phyloP scores from a whole-genome alignment of 2,329 filamentous ascomycete species.

The Ophiocordyceps polyrhachis-furcata region DNA sequence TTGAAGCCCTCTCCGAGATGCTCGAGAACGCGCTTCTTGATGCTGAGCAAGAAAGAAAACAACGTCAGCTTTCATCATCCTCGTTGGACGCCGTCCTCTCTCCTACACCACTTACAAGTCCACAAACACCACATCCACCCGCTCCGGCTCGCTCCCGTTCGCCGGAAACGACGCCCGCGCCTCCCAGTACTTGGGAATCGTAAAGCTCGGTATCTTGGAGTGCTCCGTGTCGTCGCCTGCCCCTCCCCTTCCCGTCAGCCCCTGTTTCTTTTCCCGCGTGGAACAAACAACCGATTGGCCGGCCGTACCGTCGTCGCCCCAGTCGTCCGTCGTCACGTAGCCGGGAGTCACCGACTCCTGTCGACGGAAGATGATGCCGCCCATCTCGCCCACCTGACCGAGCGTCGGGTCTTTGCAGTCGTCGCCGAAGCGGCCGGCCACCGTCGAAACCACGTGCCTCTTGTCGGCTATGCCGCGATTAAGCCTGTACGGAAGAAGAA shows the following conservation, averaged over 20 bases:
- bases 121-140: conserved; percentile 33
- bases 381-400: conserved; percentile 7
- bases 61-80: background rate
- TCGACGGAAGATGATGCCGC: conserved; percentile 23
- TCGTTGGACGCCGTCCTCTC: too few species aligned
- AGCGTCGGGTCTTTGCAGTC: conserved; percentile 28
- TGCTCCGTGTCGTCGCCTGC: conserved; percentile 35
- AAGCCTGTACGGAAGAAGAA: too few species aligned
- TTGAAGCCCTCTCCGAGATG: conserved; percentile 18
- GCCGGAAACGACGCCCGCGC: conserved; percentile 27
- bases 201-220: conserved; percentile 24
- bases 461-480: conserved; percentile 21
- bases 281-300: too few species aligned
- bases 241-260: background rate
- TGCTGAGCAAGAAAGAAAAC: conserved; percentile 10
- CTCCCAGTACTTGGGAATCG: conserved; percentile 30
- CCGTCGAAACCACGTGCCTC: conserved; percentile 16
- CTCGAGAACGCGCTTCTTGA: conserved; percentile 17
- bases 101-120: conserved; percentile 31
- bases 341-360: conserved; percentile 28
- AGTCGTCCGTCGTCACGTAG: conserved; percentile 37
- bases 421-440: conserved; percentile 18
- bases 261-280: too few species aligned
- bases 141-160: conserved; percentile 20
- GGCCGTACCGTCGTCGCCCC: conserved; percentile 23